Evolutionary conservation across 2,329 filamentous ascomycete species (phyloP).

Genomic region (Ilyonectria robusta): DNA sequence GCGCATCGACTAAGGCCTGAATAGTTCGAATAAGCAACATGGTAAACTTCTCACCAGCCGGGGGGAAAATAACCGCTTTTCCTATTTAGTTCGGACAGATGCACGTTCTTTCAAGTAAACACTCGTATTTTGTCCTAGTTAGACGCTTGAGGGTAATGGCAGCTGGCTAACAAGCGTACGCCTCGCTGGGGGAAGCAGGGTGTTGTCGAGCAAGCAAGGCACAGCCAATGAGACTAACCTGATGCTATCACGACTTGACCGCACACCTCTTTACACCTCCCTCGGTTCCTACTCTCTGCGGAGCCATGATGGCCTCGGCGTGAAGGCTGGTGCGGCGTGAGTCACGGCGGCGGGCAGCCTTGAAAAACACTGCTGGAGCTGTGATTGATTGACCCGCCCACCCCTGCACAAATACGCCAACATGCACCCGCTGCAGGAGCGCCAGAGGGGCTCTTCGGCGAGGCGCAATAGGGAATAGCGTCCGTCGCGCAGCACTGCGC

Average conservation of each 20-base stretch:
- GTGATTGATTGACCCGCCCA: slow-evolving; percentile 11
- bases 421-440: neutral
- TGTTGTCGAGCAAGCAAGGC: too few species aligned
- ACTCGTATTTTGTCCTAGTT: neutral
- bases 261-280: neutral
- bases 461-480: slow-evolving; percentile 40
- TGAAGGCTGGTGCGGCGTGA: slow-evolving; percentile 25
- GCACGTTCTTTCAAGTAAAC: neutral
- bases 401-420: slow-evolving; percentile 5
- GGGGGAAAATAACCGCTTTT: neutral
- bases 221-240: neutral
- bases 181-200: neutral
- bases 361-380: neutral
- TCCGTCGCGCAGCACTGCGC: neutral
- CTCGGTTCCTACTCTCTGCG: neutral
- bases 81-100: neutral
- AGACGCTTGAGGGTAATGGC: neutral
- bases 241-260: neutral
- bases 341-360: slow-evolving; percentile 29
- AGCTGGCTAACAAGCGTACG: neutral
- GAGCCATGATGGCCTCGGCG: neutral
- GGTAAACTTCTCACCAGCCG: neutral
- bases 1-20: neutral
- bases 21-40: neutral
- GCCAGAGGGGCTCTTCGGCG: slow-evolving; percentile 31